These are phyloP conservation scores for Yarrowia sp. DNA, from an alignment of 805 yeast genomes.

Conservation along the genomic window DNA sequence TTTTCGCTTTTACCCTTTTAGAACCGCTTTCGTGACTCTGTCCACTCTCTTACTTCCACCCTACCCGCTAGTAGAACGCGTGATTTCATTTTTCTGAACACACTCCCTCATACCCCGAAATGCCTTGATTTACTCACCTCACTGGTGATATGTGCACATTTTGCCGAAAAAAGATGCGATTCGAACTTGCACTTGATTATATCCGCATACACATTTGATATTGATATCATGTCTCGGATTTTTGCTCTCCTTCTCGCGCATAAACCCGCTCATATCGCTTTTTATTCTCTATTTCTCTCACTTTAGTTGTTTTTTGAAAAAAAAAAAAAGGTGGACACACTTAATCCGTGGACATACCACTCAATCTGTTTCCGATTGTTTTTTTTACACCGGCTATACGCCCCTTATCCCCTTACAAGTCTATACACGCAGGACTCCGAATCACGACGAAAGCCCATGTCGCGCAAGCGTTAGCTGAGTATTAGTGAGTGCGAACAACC, in stretches of 20 bases:
- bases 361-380: background rate
- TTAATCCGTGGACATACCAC: slow-evolving; percentile 11
- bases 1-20: background rate
- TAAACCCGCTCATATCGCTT: too few species aligned
- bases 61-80: background rate
- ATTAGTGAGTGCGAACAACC: slow-evolving; percentile 12
- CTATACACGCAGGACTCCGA: slow-evolving; percentile 27
- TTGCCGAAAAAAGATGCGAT: too few species aligned
- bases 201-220: too few species aligned
- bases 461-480: slow-evolving; percentile 2
- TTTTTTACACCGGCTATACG: background rate
- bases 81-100: slow-evolving; percentile 2
- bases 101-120: background rate
- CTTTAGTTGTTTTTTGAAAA: slow-evolving; percentile 10
- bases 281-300: background rate
- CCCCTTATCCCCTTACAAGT: background rate
- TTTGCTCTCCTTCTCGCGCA: too few species aligned
- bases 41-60: background rate
- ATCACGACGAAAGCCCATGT: slow-evolving; percentile 27
- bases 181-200: too few species aligned
- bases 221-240: too few species aligned
- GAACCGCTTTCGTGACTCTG: too few species aligned
- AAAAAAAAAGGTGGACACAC: too few species aligned
- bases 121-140: background rate
- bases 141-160: too few species aligned